A percentile compares a stretch with the other conserved stretches of the same genome.
Conservation (phyloP, 345 rosid species). For the Xanthoceras sorbifolium region DNA sequence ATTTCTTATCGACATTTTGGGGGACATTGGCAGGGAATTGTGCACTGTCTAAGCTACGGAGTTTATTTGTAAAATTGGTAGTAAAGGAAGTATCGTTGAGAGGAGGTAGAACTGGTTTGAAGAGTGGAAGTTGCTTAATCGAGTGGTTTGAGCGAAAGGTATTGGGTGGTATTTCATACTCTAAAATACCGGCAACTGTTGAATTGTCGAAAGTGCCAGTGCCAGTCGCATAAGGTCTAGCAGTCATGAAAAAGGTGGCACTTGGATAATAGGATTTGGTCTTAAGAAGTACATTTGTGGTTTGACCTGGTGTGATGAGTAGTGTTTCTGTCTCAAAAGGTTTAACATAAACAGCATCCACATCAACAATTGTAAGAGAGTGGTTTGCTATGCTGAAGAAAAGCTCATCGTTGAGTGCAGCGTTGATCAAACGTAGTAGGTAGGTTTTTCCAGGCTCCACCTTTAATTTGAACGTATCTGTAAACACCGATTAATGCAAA, state of each 20-base stretch:
- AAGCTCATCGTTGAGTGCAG: constrained; percentile 55
- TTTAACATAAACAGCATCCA: constrained; percentile 42
- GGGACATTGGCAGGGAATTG: constrained; percentile 64
- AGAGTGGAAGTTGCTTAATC: constrained; percentile 41
- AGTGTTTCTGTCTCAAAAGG: constrained; percentile 43
- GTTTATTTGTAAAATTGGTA: constrained; percentile 42
- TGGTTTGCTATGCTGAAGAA: constrained; percentile 57
- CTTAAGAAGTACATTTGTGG: constrained; percentile 43
- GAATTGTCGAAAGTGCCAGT: constrained; percentile 58
- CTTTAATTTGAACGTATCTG: constrained; percentile 46
- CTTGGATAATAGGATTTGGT: constrained; percentile 37
- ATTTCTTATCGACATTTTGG: constrained; percentile 46
- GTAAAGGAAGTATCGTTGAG: constrained; percentile 62
- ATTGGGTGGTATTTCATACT: constrained; percentile 33
- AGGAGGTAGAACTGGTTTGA: constrained; percentile 53
- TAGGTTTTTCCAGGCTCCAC: constrained; percentile 53
- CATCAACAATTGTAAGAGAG: constrained; percentile 45
- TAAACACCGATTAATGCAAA: constrained; percentile 11
- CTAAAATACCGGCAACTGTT: constrained; percentile 45
- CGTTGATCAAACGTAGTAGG: constrained; percentile 47
- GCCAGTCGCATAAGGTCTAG: constrained; percentile 67
- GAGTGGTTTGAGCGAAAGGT: constrained; percentile 28
- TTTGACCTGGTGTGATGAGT: constrained; percentile 48
- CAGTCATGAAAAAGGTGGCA: constrained; percentile 58
- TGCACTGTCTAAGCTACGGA: constrained; percentile 49